phyloP scores from a whole-genome alignment of 2,329 filamentous ascomycete genomes.

The Trichoderma cornu-damae region DNA sequence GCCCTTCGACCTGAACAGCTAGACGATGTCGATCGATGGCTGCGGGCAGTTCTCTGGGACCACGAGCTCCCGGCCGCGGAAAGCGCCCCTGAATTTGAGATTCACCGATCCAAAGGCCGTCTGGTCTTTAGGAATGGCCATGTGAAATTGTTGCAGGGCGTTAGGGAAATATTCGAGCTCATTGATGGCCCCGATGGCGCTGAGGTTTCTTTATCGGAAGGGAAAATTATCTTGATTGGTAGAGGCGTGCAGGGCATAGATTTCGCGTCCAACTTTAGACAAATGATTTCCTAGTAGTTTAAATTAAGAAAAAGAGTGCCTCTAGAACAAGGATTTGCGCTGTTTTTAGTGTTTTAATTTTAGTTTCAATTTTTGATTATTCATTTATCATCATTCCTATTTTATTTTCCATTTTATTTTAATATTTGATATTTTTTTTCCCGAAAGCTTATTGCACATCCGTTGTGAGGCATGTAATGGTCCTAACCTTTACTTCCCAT shows the following conservation, averaged over 20 bases:
- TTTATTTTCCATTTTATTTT: too few species aligned
- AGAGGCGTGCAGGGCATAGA: conserved; percentile 48
- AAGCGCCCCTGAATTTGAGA: conserved; percentile 54
- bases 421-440: too few species aligned
- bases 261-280: conserved; percentile 44
- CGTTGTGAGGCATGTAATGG: too few species aligned
- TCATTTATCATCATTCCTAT: neutral
- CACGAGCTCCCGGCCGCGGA: conserved; percentile 50
- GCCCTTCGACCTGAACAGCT: conserved; percentile 54
- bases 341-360: too few species aligned
- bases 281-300: too few species aligned
- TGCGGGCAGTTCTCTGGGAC: conserved; percentile 82
- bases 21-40: conserved; percentile 67
- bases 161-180: conserved; percentile 90
- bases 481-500: too few species aligned
- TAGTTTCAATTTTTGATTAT: neutral
- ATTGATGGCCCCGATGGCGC: conserved; percentile 52
- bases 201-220: conserved; percentile 30
- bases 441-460: too few species aligned
- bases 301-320: conserved; percentile 16
- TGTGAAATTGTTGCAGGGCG: conserved; percentile 79
- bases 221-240: conserved; percentile 63
- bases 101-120: conserved; percentile 83
- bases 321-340: neutral
- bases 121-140: conserved; percentile 60